Base-by-base conservation (phyloP, 805 yeast species). In the Nakazawaea ishiwadae region DNA sequence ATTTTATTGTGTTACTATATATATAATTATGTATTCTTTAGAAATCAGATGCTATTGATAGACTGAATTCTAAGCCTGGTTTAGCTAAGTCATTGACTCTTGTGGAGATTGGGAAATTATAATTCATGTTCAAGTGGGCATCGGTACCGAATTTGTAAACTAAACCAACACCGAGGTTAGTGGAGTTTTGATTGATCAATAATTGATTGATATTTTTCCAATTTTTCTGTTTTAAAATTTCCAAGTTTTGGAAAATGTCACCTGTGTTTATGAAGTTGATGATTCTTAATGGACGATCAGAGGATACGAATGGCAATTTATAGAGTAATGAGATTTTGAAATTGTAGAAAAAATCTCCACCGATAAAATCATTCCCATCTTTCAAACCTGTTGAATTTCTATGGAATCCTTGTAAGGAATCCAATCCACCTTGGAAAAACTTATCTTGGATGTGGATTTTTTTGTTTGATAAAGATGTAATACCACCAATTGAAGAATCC, bases 371-470 rank as follows among this genome's bases (percentile, higher is more conserved):
- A 4, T 60, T 62, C 4, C 62, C 60, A 41, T 75, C 77, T 44
- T 77, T 68, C 1, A 81, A 79, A 11, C 93, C 90, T 27, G 84
- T 58, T 0, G 86, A 77, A 64, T 81, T 81, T 40, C 73, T 65
- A 26, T 75, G 68, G 54, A 84, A 86, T 1, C 90, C 88, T 44
- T 84, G 68, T 21, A 88, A 77, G 40, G 81, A 83, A 41, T 79
- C 73, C 11, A 80, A 75, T 0, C 96, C 96, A 14, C 96, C 95
- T 34, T 85, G 67, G 53, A 81, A 86, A 57, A 90, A 91, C 48
- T 85, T 73, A 59, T 91, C 99, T 55, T 81, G 73, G 23, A 81
- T 54, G 52, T 84, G 90, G 1, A 85, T 62, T 41, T 63, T 48
- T n/a, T 56, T 50, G 40, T 50, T 45, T 4, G 55, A 45, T 15